Conservation (phyloP, 2,329 filamentous ascomycete species). For the Fusarium transvaalense region DNA sequence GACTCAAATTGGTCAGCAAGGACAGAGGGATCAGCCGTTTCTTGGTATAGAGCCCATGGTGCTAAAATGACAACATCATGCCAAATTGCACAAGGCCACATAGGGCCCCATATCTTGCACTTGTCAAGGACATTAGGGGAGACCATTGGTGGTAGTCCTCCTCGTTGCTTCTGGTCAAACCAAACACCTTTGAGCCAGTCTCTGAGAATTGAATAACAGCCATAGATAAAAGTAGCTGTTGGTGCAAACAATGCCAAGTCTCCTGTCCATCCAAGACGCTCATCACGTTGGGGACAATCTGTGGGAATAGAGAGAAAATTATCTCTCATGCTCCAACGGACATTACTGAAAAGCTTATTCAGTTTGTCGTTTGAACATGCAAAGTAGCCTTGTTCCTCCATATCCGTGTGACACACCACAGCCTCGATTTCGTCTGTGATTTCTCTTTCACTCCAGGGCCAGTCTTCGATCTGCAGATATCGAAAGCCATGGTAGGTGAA, state of each 20-base stretch:
- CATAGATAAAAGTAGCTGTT: conserved; percentile 65
- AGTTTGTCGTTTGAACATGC: conserved; percentile 64
- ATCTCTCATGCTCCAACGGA: conserved; percentile 68
- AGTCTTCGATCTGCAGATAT: conserved; percentile 62
- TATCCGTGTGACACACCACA: conserved; percentile 64
- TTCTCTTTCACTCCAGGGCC: conserved; percentile 50
- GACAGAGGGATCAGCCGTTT: conserved; percentile 54
- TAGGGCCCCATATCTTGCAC: conserved; percentile 32
- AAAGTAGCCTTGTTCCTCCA: conserved; percentile 64
- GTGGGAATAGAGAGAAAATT: conserved; percentile 70
- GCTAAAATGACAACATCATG: conserved; percentile 58
- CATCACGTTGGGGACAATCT: conserved; percentile 69
- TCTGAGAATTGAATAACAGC: conserved; percentile 57
- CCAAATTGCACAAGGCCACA: conserved; percentile 56
- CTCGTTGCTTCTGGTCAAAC: conserved; percentile 34
- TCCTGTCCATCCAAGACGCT: conserved; percentile 67
- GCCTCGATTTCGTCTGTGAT: conserved; percentile 45
- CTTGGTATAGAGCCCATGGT: conserved; percentile 57
- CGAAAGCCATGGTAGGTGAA: conserved; percentile 70
- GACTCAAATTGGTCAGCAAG: conserved; percentile 56
- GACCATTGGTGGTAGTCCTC: conserved; percentile 43
- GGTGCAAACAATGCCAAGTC: conserved; percentile 64
- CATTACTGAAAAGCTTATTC: conserved; percentile 67
- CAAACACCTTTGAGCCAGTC: conserved; percentile 25
- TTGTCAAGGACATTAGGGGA: conserved; percentile 31